Evolutionary conservation across 2,329 filamentous ascomycete species (phyloP).

Genomic region (Phaeosphaeriaceae sp.): DNA sequence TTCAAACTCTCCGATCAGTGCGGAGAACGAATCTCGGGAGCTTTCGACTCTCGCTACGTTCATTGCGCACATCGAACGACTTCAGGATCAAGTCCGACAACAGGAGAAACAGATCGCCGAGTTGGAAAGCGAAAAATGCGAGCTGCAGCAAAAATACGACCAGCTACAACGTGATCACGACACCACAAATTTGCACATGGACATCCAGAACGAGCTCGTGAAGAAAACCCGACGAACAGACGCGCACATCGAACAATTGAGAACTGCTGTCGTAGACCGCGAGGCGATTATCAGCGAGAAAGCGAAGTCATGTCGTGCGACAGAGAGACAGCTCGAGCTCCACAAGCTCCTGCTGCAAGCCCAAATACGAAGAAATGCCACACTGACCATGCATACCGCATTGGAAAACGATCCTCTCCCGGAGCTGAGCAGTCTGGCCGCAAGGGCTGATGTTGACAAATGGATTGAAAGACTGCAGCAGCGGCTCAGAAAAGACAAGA

Average conservation of each 20-base stretch:
- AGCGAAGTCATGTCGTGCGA: conserved; percentile 32
- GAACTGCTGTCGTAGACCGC: conserved; percentile 37
- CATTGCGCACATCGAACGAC: conserved; percentile 38
- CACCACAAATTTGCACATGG: conserved; percentile 31
- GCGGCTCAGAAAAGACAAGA: conserved; percentile 37
- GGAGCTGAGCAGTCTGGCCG: conserved; percentile 35
- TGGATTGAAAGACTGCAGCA: conserved; percentile 44
- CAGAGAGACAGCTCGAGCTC: conserved; percentile 48
- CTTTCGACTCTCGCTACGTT: conserved; percentile 32
- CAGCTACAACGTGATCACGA: conserved; percentile 32
- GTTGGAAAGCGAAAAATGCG: conserved; percentile 29
- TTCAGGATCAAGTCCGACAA: conserved; percentile 41
- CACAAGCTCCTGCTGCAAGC: conserved; percentile 50
- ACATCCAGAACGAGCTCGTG: conserved; percentile 37
- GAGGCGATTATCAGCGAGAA: conserved; percentile 42
- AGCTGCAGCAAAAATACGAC: conserved; percentile 24
- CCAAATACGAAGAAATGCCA: conserved; percentile 50
- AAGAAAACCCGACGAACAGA: conserved; percentile 36
- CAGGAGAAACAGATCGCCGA: conserved; percentile 34
- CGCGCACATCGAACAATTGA: conserved; percentile 37
- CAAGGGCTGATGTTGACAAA: conserved; percentile 43
- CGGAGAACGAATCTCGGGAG: conserved; percentile 23
- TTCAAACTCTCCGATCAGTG: conserved; percentile 22
- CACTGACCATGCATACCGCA: conserved; percentile 26
- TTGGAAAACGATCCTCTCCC: conserved; percentile 34